Evolutionary conservation across 179 eudicot genomes (phyloP).

Genomic region (Vitellaria paradoxa): DNA sequence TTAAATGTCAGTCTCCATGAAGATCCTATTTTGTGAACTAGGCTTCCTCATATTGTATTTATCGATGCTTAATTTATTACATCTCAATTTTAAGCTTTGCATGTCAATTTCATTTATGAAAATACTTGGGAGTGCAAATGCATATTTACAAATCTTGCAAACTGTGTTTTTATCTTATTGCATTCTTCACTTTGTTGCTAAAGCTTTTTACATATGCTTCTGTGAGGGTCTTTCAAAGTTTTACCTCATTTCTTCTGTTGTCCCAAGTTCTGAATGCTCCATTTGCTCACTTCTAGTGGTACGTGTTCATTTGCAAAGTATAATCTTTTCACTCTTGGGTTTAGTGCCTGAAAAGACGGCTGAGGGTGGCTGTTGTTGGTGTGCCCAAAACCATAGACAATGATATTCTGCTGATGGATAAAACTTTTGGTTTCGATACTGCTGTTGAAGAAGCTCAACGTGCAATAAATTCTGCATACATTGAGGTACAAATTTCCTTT

Average conservation of each 20-base stretch:
- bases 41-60: not conserved
- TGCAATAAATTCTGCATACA: conserved; percentile 96
- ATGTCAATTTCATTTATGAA: not conserved
- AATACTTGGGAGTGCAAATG: not conserved
- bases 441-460: conserved; percentile 99
- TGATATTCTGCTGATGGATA: conserved; percentile 96
- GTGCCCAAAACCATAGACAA: conserved; percentile 99
- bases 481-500: conserved; percentile 55
- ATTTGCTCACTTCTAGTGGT: not conserved
- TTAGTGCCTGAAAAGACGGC: conserved; percentile 79
- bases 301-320: not conserved
- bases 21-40: not conserved
- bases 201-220: no score
- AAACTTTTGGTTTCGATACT: conserved; percentile 98
- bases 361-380: conserved; percentile 93
- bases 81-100: conserved; percentile 1
- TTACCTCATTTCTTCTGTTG: not conserved
- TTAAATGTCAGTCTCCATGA: not conserved
- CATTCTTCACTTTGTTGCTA: not conserved
- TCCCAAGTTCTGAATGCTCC: not conserved
- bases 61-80: not conserved
- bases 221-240: no score
- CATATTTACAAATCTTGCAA: not conserved
- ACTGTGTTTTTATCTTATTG: not conserved
- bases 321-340: conserved; percentile 10